Percentiles rank a stretch among this genome's conserved stretches.
Conservation (phyloP, 2,329 filamentous ascomycete genomes). For the Trichoderma sp. region DNA sequence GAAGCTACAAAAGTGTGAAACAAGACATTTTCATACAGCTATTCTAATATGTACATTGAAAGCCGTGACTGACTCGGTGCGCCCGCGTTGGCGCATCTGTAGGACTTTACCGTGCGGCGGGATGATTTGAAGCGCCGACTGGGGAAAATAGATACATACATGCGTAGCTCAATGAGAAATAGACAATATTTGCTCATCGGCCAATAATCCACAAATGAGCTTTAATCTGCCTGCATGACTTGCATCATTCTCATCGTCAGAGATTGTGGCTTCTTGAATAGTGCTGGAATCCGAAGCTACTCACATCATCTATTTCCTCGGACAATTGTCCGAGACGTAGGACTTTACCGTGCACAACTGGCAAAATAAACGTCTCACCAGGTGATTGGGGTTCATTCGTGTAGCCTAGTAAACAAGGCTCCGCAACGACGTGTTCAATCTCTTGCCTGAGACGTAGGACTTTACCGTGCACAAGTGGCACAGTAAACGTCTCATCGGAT, state of each 20-base stretch:
- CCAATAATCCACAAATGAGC: too few species aligned
- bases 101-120: not conserved
- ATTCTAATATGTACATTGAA: not conserved
- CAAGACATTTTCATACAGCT: not conserved
- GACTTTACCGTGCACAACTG: not conserved
- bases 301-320: slow-evolving; percentile 31
- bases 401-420: too few species aligned
- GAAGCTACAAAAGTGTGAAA: not conserved
- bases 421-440: too few species aligned
- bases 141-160: slow-evolving; percentile 9
- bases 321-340: not conserved
- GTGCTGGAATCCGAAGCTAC: not conserved
- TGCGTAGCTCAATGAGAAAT: not conserved
- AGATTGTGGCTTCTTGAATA: not conserved
- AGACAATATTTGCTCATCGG: slow-evolving; percentile 17
- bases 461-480: not conserved
- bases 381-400: not conserved
- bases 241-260: slow-evolving; percentile 31
- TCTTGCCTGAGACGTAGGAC: not conserved
- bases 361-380: not conserved
- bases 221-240: slow-evolving; percentile 16
- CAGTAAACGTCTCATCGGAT: too few species aligned
- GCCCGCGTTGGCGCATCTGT: not conserved
- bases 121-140: not conserved
- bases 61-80: not conserved